Conservation (phyloP, 768 basidiomycete species). For the Rhodocollybia butyracea region DNA sequence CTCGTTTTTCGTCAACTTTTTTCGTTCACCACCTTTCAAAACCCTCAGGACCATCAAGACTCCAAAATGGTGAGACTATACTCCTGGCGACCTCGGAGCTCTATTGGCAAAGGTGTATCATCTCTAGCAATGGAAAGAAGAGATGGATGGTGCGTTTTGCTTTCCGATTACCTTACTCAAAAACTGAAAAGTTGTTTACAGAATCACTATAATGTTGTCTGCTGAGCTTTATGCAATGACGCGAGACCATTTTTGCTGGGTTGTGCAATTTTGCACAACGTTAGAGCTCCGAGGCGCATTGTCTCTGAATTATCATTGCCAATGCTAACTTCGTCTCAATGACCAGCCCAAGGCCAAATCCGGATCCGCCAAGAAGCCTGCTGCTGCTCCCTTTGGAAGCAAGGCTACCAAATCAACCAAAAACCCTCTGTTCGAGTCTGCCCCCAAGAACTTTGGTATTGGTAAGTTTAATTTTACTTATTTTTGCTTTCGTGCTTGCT, state of each 20-base stretch:
- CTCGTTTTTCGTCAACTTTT: background rate
- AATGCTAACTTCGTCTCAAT: slow-evolving; percentile 75
- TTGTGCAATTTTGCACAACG: slow-evolving; percentile 24
- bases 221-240: slow-evolving; percentile 31
- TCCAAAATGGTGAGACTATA: slow-evolving; percentile 51
- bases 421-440: slow-evolving; percentile 95
- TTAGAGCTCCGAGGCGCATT: slow-evolving; percentile 56
- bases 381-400: slow-evolving; percentile 79
- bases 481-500: background rate
- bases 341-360: slow-evolving; percentile 83
- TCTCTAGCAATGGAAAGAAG: slow-evolving; percentile 22
- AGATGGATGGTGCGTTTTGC: slow-evolving; percentile 53
- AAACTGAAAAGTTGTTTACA: slow-evolving; percentile 11
- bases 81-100: slow-evolving; percentile 31
- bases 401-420: slow-evolving; percentile 75
- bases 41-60: background rate
- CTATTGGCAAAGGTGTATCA: slow-evolving; percentile 34
- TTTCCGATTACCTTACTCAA: slow-evolving; percentile 32
- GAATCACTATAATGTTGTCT: too few species aligned
- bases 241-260: background rate
- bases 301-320: slow-evolving; percentile 18
- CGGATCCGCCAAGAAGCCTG: slow-evolving; percentile 80
- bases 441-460: slow-evolving; percentile 92
- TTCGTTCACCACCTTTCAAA: background rate
- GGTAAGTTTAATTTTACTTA: slow-evolving; percentile 47